Conservation (phyloP, 345 rosid species). For the Eucalyptus polybractea region DNA sequence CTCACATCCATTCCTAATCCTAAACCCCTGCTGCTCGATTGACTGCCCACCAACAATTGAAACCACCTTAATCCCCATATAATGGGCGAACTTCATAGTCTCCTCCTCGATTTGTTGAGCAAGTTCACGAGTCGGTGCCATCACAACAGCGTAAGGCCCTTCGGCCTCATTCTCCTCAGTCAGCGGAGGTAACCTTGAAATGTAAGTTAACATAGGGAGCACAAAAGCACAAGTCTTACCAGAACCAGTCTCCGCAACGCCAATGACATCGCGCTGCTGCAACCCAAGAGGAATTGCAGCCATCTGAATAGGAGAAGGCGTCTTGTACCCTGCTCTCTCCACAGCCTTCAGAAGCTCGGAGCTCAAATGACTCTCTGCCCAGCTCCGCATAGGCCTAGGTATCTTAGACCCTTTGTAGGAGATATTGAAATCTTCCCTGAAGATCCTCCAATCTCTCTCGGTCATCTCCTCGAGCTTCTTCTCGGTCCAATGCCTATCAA, state of each 20-base stretch:
- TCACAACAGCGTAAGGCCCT: slow-evolving; percentile 91
- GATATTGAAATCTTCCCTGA: slow-evolving; percentile 83
- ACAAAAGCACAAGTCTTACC: slow-evolving; percentile 98
- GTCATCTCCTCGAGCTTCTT: slow-evolving; percentile 91
- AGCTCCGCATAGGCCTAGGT: slow-evolving; percentile 89
- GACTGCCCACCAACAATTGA: slow-evolving; percentile 95
- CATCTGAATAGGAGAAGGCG: slow-evolving; percentile 88
- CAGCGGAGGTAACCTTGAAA: slow-evolving; percentile 68
- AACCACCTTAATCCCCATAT: slow-evolving; percentile 77
- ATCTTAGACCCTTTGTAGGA: slow-evolving; percentile 91
- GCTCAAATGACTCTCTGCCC: slow-evolving; percentile 75
- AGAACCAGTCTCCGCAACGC: slow-evolving; percentile 94
- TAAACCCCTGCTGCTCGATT: slow-evolving; percentile 86
- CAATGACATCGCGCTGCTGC: slow-evolving; percentile 92
- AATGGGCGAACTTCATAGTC: slow-evolving; percentile 81
- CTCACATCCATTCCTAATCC: slow-evolving; percentile 90
- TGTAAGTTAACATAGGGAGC: slow-evolving; percentile 89
- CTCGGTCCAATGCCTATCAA: slow-evolving; percentile 87
- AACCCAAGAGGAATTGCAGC: slow-evolving; percentile 85
- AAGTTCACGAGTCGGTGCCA: slow-evolving; percentile 90
- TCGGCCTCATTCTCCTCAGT: slow-evolving; percentile 84
- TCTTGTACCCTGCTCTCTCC: slow-evolving; percentile 82
- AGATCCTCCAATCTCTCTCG: slow-evolving; percentile 95
- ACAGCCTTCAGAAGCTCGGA: slow-evolving; percentile 71
- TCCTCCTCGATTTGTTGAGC: slow-evolving; percentile 97